Base-by-base conservation (phyloP, 257 asterid species). In the Primulina eburnea region DNA sequence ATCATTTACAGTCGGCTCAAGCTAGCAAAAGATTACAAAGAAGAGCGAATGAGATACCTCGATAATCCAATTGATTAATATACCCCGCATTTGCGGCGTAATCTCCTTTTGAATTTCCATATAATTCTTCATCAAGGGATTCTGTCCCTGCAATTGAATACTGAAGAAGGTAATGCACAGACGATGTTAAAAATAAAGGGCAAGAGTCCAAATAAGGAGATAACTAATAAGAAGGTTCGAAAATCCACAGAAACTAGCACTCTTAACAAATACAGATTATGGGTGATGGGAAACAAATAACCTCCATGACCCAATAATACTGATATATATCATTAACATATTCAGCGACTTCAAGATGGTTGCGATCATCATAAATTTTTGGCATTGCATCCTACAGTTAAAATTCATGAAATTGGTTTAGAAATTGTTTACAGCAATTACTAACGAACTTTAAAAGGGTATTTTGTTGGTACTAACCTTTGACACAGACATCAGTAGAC, bases 271-370 rank as follows among this genome's bases (percentile, higher is more conserved):
- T 60, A 38, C 21, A 56, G 38, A 68, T 71, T 75, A 64, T n/a
- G 24, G 37, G 59, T 65, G 10, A 35, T 55, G 35, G 71, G 75
- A 72, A 55, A 63, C 40, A 35, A 61, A 77, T 65, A 61, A 90
- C 98, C 98, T 93, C 99, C 88, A 87, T 81, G 76, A 93, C 88
- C 99, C 99, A 93, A 69, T 93, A 93, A 78, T 83, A 90, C 66
- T 81, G 86, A 80, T 93, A 93, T 83, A 93, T 89, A 76, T 93
- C 97, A 74, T 90, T 96, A 37, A 93, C 95, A 63, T 93, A 93
- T 77, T 89, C 92, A 76, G 76, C 64, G 82, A 87, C 99, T 82
- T 93, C 99, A 67, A 93, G 96, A 76, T 82, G 99, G 74, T 93
- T 93, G 72, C 79, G 86, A 40, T 82, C 77, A 74, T 93, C 97